phyloP scores from a whole-genome alignment of 306 rosid genomes.

The Cajanus cajan region DNA sequence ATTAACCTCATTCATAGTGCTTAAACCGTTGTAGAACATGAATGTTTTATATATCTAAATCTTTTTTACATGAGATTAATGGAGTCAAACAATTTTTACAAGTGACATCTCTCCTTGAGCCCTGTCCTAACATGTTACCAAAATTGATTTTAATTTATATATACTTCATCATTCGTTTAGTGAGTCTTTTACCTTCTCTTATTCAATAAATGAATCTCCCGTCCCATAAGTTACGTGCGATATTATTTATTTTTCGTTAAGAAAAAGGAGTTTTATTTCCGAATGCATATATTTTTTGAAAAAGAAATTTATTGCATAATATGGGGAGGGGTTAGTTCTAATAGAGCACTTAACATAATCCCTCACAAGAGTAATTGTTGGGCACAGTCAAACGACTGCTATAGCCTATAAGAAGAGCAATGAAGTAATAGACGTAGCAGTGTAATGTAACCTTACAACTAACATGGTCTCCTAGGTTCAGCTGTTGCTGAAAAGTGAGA shows the following conservation, averaged over 20 bases:
- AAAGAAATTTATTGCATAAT: background rate
- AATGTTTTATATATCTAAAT: too few relatives aligned
- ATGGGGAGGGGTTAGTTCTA: background rate
- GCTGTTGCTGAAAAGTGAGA: background rate
- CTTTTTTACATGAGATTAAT: background rate
- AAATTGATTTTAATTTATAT: too few relatives aligned
- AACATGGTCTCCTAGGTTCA: background rate
- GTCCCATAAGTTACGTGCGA: background rate
- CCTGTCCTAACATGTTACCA: background rate
- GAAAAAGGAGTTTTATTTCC: background rate
- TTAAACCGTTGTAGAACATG: too few relatives aligned
- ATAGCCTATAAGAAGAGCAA: background rate
- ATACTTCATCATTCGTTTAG: background rate
- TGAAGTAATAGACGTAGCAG: background rate
- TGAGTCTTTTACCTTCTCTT: background rate
- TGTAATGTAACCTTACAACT: background rate
- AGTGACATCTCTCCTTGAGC: background rate
- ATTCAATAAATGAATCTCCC: background rate
- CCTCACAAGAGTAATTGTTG: background rate
- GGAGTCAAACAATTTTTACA: background rate
- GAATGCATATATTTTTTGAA: background rate
- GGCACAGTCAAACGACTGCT: background rate
- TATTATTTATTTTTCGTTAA: background rate
- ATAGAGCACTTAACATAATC: background rate
- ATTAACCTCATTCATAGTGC: too few relatives aligned